phyloP scores from a whole-genome alignment of 2,329 filamentous ascomycete species.

The Ramichloridium luteum region DNA sequence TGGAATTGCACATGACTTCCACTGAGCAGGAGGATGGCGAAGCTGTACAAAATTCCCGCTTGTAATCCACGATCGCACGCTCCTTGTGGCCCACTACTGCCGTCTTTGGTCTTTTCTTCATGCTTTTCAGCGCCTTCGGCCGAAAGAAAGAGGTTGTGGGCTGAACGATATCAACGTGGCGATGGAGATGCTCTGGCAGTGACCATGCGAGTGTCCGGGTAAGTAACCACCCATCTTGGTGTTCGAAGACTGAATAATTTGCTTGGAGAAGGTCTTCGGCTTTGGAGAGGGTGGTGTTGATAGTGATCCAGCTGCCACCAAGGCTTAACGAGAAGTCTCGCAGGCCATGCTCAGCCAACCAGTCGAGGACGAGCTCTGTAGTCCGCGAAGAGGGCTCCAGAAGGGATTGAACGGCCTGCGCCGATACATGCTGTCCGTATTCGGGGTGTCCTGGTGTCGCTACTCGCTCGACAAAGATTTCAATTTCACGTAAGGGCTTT shows the following conservation, averaged over 20 bases:
- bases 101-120: too few species aligned
- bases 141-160: slow-evolving; percentile 50
- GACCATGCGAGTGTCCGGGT: slow-evolving; percentile 46
- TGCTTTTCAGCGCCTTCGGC: too few species aligned
- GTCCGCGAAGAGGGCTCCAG: slow-evolving; percentile 42
- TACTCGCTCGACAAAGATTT: slow-evolving; percentile 40
- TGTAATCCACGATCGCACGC: too few species aligned
- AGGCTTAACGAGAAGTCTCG: slow-evolving; percentile 40
- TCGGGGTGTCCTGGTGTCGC: slow-evolving; percentile 42
- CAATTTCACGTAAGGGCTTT: slow-evolving; percentile 43
- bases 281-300: slow-evolving; percentile 39
- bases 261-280: slow-evolving; percentile 44
- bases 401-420: slow-evolving; percentile 41
- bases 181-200: slow-evolving; percentile 45
- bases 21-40: too few species aligned
- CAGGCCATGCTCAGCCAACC: slow-evolving; percentile 44
- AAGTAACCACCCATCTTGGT: slow-evolving; percentile 39
- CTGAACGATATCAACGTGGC: slow-evolving; percentile 47
- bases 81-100: too few species aligned
- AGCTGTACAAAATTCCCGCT: too few species aligned
- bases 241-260: slow-evolving; percentile 39
- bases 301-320: slow-evolving; percentile 29
- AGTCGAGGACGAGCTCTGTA: slow-evolving; percentile 41
- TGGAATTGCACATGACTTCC: slow-evolving; percentile 7
- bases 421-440: slow-evolving; percentile 42